Percentiles rank a stretch among this genome's conserved stretches.
These are phyloP conservation scores for Coemansia sp. DNA, from an alignment of 192 early-diverging fungal genomes.

Conservation along the genomic window DNA sequence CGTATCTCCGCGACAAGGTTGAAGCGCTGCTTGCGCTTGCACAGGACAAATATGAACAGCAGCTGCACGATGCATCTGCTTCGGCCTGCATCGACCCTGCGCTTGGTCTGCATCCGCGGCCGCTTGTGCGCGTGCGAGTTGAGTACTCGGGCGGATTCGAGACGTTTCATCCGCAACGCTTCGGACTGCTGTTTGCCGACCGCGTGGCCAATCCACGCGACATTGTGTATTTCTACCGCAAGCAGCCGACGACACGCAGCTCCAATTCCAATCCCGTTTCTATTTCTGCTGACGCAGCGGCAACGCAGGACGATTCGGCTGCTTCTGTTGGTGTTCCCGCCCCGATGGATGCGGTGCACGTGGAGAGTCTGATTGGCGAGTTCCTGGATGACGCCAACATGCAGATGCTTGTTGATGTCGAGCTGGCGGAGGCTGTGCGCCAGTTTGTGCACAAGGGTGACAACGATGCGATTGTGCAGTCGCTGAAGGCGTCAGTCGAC, in stretches of 20 bases:
- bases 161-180: conserved; percentile 83
- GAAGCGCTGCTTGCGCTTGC: conserved; percentile 68
- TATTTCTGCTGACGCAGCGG: not conserved
- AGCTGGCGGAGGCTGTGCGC: conserved; percentile 73
- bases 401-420: conserved; percentile 71
- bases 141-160: conserved; percentile 85
- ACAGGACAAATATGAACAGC: conserved; percentile 59
- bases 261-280: not conserved
- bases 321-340: conserved; percentile 52
- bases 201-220: conserved; percentile 88
- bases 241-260: conserved; percentile 14
- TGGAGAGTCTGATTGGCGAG: conserved; percentile 77
- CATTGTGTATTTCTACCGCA: conserved; percentile 79
- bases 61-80: conserved; percentile 23
- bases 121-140: conserved; percentile 80
- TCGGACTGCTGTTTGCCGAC: conserved; percentile 78
- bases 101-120: conserved; percentile 59
- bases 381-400: conserved; percentile 69
- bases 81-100: conserved; percentile 31
- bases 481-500: conserved; percentile 32
- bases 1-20: conserved; percentile 52
- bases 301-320: conserved; percentile 13
- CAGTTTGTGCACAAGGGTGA: conserved; percentile 87
- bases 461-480: conserved; percentile 77
- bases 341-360: conserved; percentile 66